Evolutionary conservation across 2,329 filamentous ascomycete species (phyloP).

Genomic region (Macrophomina phaseolina): DNA sequence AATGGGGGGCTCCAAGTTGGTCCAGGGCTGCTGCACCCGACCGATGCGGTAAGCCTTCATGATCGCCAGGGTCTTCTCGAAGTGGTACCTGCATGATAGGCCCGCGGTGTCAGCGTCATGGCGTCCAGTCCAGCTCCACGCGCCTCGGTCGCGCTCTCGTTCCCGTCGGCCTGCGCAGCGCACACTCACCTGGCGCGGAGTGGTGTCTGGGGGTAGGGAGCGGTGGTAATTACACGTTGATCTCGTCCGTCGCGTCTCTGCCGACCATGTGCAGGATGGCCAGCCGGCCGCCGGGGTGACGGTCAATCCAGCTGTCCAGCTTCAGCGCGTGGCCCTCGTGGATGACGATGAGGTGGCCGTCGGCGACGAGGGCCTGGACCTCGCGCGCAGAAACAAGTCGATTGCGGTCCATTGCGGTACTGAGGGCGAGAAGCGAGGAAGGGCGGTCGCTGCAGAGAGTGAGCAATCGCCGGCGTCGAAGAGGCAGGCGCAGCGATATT

Average conservation of each 20-base stretch:
- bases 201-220: not conserved
- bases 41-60: conserved; percentile 68
- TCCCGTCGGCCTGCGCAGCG: not conserved
- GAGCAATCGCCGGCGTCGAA: not conserved
- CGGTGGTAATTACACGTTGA: conserved; percentile 56
- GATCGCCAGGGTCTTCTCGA: conserved; percentile 56
- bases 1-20: conserved; percentile 65
- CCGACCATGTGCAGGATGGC: conserved; percentile 68
- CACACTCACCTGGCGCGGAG: conserved; percentile 13
- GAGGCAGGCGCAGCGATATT: not conserved
- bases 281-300: conserved; percentile 64
- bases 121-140: not conserved
- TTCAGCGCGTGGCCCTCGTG: conserved; percentile 61
- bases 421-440: not conserved
- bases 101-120: not conserved
- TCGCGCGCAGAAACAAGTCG: conserved; percentile 51
- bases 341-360: conserved; percentile 63
- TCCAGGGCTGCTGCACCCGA: conserved; percentile 61
- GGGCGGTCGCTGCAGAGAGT: not conserved
- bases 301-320: conserved; percentile 64
- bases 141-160: no score
- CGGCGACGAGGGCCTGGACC: conserved; percentile 60
- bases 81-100: conserved; percentile 61
- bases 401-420: conserved; percentile 42
- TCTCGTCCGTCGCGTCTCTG: conserved; percentile 64